phyloP scores from a whole-genome alignment of 2,329 filamentous ascomycete genomes.

The Pseudopyricularia cyperi region DNA sequence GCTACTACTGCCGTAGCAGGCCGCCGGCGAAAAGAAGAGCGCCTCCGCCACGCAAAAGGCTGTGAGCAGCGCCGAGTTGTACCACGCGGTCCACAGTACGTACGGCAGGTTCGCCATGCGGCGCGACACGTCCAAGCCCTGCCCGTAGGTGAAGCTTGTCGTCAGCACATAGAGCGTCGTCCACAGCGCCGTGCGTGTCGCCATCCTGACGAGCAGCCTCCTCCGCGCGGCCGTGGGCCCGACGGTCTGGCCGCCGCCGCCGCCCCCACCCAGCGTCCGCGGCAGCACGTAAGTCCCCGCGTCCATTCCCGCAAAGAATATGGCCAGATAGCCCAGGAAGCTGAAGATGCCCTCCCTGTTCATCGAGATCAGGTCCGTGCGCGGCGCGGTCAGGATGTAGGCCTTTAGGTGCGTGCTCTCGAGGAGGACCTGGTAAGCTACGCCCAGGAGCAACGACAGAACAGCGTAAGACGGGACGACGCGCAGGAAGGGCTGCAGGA shows the following conservation, averaged over 20 bases:
- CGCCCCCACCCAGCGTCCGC: slow-evolving; percentile 31
- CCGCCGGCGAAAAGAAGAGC: slow-evolving; percentile 54
- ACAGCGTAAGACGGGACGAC: slow-evolving; percentile 65
- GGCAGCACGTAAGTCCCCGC: slow-evolving; percentile 71
- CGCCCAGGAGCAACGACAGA: slow-evolving; percentile 55
- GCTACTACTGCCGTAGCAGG: slow-evolving; percentile 41
- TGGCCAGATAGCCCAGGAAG: slow-evolving; percentile 84
- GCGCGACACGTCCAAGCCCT: slow-evolving; percentile 68
- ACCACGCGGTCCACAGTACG: slow-evolving; percentile 81
- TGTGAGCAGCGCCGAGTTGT: slow-evolving; percentile 74
- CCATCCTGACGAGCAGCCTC: slow-evolving; percentile 50
- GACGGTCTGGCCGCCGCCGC: slow-evolving; percentile 20
- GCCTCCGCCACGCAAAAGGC: slow-evolving; percentile 69
- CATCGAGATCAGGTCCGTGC: slow-evolving; percentile 67
- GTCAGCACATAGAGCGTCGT: slow-evolving; percentile 53
- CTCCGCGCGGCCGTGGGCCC: slow-evolving; percentile 26
- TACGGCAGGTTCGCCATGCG: slow-evolving; percentile 90
- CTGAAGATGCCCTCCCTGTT: slow-evolving; percentile 96
- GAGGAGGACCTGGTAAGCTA: slow-evolving; percentile 61
- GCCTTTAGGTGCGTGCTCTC: slow-evolving; percentile 67
- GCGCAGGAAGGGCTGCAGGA: slow-evolving; percentile 61
- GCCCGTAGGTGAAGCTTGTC: slow-evolving; percentile 56
- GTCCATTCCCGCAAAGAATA: slow-evolving; percentile 82
- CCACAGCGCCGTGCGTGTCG: slow-evolving; percentile 56
- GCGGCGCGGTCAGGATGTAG: slow-evolving; percentile 71